A percentile compares a stretch with the other conserved stretches of the same genome.
Evolutionary conservation across 2,329 filamentous ascomycete genomes (phyloP).

Genomic region (Penicillium sp.): DNA sequence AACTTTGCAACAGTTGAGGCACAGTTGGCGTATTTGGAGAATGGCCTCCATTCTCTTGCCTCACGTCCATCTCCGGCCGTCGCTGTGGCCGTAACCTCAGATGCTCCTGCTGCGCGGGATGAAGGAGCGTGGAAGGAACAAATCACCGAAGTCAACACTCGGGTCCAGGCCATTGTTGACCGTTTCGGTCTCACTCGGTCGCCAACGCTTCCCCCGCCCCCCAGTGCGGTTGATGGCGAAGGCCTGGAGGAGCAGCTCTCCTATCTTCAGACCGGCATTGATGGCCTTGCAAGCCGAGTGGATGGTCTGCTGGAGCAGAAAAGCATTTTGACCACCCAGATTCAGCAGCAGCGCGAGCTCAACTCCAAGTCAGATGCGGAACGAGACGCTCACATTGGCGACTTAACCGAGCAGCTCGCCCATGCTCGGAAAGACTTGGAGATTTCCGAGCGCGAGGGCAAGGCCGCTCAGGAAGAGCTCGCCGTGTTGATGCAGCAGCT

Average conservation of each 20-base stretch:
- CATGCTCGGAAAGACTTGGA: conserved; percentile 62
- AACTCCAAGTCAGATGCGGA: conserved; percentile 76
- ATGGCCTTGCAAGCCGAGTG: conserved; percentile 71
- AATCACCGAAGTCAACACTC: conserved; percentile 59
- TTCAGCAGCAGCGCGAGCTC: conserved; percentile 89
- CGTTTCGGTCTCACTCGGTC: conserved; percentile 41
- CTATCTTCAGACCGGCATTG: conserved; percentile 72
- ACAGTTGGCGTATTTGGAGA: conserved; percentile 68
- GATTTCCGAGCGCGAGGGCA: conserved; percentile 44
- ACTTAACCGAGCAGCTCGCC: conserved; percentile 46
- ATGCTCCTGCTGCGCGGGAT: conserved; percentile 33
- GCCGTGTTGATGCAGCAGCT: conserved; percentile 42
- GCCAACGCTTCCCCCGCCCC: conserved; percentile 53
- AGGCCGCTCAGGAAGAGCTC: conserved; percentile 39
- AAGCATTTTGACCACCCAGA: conserved; percentile 79
- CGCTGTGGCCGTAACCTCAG: not conserved
- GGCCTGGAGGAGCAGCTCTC: conserved; percentile 63
- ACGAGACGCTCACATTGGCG: conserved; percentile 46
- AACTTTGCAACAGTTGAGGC: conserved; percentile 38
- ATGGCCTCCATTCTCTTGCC: conserved; percentile 57
- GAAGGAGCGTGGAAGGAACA: conserved; percentile 43
- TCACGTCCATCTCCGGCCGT: conserved; percentile 38
- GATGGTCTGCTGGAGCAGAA: conserved; percentile 80
- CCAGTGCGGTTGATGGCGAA: conserved; percentile 51
- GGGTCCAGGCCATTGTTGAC: conserved; percentile 56